Evolutionary conservation across 73 alveolate species (phyloP).

Genomic region (Paramecium tetraurelia): DNA sequence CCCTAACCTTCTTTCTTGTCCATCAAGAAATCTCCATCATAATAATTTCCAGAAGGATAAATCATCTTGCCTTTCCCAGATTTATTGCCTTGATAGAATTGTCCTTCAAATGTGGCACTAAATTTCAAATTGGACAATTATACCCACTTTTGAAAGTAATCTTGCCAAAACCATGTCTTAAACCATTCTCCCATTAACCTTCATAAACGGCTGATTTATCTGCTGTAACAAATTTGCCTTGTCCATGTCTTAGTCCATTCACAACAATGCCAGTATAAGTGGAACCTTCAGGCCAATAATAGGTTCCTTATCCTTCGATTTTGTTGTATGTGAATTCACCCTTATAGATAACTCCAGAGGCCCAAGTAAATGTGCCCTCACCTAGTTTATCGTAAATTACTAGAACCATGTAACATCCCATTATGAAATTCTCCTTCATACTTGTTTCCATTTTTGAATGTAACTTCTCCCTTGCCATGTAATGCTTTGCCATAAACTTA

Average conservation of each 20-base stretch:
- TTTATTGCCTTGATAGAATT: constrained; percentile 84
- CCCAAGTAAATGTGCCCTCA: constrained; percentile 65
- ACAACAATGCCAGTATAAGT: constrained; percentile 74
- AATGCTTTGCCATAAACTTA: constrained; percentile 65
- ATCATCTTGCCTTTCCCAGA: constrained; percentile 94
- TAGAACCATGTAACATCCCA: constrained; percentile 63
- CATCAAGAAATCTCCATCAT: constrained; percentile 93
- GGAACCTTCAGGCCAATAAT: constrained; percentile 63
- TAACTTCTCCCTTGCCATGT: constrained; percentile 59
- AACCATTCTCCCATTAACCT: constrained; percentile 90
- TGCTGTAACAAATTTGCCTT: constrained; percentile 73
- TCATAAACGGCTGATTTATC: constrained; percentile 78
- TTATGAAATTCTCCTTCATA: constrained; percentile 62
- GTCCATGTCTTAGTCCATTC: constrained; percentile 85
- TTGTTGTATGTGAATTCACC: constrained; percentile 59
- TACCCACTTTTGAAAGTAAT: constrained; percentile 83
- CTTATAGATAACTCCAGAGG: constrained; percentile 58
- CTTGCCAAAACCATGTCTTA: constrained; percentile 90
- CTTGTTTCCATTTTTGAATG: constrained; percentile 60
- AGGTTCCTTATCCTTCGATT: constrained; percentile 50
- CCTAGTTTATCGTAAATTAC: neutral
- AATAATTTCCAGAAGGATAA: constrained; percentile 89
- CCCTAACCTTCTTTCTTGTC: constrained; percentile 96
- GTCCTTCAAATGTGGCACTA: constrained; percentile 88
- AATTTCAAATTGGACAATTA: neutral